Evolutionary conservation across 352 stramenopile species (phyloP), one percentile per base, ranked within the genome.

Genomic region (Pythium aquatile): DNA sequence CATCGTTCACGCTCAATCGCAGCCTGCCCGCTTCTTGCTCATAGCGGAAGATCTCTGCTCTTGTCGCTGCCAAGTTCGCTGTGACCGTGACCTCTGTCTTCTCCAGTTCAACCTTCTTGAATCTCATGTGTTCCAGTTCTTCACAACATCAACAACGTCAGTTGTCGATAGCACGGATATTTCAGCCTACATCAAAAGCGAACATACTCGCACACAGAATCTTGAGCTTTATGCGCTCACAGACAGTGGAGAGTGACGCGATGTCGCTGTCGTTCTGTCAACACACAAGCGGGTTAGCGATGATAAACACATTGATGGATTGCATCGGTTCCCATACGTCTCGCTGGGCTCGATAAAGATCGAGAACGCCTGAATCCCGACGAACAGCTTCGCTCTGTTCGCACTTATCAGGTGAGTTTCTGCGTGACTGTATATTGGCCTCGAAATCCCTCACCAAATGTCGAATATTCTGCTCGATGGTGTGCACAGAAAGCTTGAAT

Each of bases 391-490:
- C 62, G 20, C 32, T 59, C 62, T 69, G 11, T 55, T 42, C 10
- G 10, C 42, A 24, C 8, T 8, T 14, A 14, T 30, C 3, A 58
- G 30, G 5, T 28, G 30, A 35, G n/a, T 42, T 16, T 14, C 35
- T 42, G 32, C 32, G 8, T 9, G 32, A 35, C 0, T 35, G 8
- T 35, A 9, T 5, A 35, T 35, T 5, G 5, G 5, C 5, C 32
- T 35, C 32, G 32, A 24, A 24, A 24, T 24, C 20, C 20, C 48
- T 30, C 17, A 72, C 66, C 54, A 72, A 29, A 6, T 51, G 42
- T 5, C 47, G 30, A n/a, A 74, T 74, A 53, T 74, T 74, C 24
- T 39, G 28, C 4, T 56, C 24, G 20, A 74, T 69, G 2, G 52
- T 63, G 2, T 47, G 14, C 17, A 48, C 61, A 3, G 67, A 74